Base-by-base conservation (phyloP, 2,329 filamentous ascomycete genomes). In the Rutstroemia sp. region DNA sequence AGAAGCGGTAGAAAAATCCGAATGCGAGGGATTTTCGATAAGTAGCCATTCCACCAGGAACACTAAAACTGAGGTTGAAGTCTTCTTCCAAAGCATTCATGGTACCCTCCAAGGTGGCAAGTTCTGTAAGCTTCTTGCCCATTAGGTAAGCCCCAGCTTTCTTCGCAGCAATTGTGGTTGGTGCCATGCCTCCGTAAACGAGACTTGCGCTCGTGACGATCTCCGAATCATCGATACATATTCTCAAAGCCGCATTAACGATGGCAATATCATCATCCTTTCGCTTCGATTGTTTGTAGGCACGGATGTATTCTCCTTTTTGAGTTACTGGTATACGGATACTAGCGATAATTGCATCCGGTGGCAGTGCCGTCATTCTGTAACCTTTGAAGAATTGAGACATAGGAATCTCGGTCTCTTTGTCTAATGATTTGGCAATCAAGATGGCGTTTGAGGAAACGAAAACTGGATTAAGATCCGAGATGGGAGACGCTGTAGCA, bases 251-350 rank as follows among this genome's bases (percentile, higher is more conserved):
- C 27, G 88, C 85, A 49, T 95, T 97, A 23, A 97, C 94, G 65
- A 99, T 97, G 2, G 94, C 94, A 69, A 99, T 97, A 69, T 99
- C 94, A 66, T 99, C 94, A 66, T 99, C 94, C 69, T 97, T 97
- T 63, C 94, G 78, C 76, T 99, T 99, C 0, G 94, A 85, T 71
- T 97, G 92, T 73, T 99, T 99, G 73, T 96, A 97, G 1, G 92
- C 86, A 45, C 88, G 82, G 70, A 96, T 87, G 68, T 86, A 90
- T 69, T 97, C 94, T 3, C 88, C 86, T 65, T 86, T 87, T 53
- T 84, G 79, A 0, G 88, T 87, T 2, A 88, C 74, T 0, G 94
- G 94, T 46, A 99, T 90, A n/a, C 87, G 83, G 61, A 99, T 86
- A 44, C 86, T 86, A 1, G 90, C 85, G 59, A 99, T 92, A 61